Conservation (phyloP, 495 filamentous ascomycete species). For the Chlorociboria aeruginascens region DNA sequence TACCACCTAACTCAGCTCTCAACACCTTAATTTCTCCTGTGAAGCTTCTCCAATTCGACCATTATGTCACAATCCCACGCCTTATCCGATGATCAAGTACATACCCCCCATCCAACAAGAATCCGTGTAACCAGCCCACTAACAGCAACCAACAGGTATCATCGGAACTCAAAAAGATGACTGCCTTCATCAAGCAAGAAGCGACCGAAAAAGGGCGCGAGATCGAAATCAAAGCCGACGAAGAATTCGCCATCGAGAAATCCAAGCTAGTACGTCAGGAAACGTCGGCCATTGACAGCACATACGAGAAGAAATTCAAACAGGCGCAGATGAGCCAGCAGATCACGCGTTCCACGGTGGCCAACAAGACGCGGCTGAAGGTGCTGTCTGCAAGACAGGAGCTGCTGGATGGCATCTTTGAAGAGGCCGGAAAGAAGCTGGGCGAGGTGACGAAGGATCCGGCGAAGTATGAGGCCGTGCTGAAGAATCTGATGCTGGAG, state of each 20-base stretch:
- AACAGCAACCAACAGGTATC: slow-evolving; percentile 48
- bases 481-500: slow-evolving; percentile 77
- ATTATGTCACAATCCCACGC: slow-evolving; percentile 83
- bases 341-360: slow-evolving; percentile 84
- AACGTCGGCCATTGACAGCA: slow-evolving; percentile 77
- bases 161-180: slow-evolving; percentile 98
- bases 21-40: not conserved
- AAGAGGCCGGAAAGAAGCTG: slow-evolving; percentile 58
- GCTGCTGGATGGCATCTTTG: slow-evolving; percentile 85
- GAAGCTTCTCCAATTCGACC: slow-evolving; percentile 2
- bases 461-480: slow-evolving; percentile 56
- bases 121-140: too few relatives aligned
- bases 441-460: slow-evolving; percentile 51
- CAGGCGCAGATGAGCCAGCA: slow-evolving; percentile 93
- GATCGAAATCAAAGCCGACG: slow-evolving; percentile 94
- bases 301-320: slow-evolving; percentile 97
- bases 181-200: slow-evolving; percentile 98
- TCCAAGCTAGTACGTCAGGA: slow-evolving; percentile 95
- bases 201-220: slow-evolving; percentile 92
- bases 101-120: not conserved
- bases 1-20: slow-evolving; percentile 3
- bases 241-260: slow-evolving; percentile 97
- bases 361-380: slow-evolving; percentile 88
- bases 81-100: slow-evolving; percentile 92
- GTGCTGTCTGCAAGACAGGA: slow-evolving; percentile 79